Evolutionary conservation across 164 flowering plant species (phyloP), one percentile per base, ranked within the genome.

Genomic region (Aristolochia fimbriata): DNA sequence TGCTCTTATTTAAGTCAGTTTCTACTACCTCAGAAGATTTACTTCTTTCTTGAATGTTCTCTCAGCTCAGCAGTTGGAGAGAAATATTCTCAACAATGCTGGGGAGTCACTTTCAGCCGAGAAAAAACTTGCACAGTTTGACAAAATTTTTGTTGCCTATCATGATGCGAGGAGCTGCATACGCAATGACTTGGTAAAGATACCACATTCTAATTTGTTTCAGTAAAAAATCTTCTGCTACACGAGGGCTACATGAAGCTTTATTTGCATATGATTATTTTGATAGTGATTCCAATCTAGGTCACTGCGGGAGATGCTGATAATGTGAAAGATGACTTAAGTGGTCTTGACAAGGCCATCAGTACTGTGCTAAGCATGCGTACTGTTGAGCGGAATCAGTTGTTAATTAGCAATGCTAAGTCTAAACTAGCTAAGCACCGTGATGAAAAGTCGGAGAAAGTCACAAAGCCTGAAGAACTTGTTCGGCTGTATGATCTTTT

Each of bases 51-150:
- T 31, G 52, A 19, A 50, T 64, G 52, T 56, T 60, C 71, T 58
- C 71, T 67, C 96, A 94, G 99, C 99, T 65, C 95, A 87, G 78
- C 97, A 94, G 63, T 77, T 94, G 77, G 97, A 94, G 80, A 86
- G 88, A 78, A 93, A 87, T 73, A 46, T 88, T 45, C 70, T 70
- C 65, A 86, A 81, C 57, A 58, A 81, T n/a, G 64, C 77, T 49
- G 76, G 85, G 53, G 91, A 82, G 47, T 79, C 91, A 52, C 76
- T 84, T 45, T 79, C 95, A 51, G 80, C 89, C 31, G 99, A 94
- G 76, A 94, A 91, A 74, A 86, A 66, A 67, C 80, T 94, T 57
- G 80, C 57, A 45, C 67, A 78, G 51, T 90, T 79, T 76, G 97
- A 91, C 74, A 94, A 91, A 75, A 78, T 94, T 13, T 91, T 94